Conservation (phyloP, 805 yeast species). For the Candida tammaniensis region DNA sequence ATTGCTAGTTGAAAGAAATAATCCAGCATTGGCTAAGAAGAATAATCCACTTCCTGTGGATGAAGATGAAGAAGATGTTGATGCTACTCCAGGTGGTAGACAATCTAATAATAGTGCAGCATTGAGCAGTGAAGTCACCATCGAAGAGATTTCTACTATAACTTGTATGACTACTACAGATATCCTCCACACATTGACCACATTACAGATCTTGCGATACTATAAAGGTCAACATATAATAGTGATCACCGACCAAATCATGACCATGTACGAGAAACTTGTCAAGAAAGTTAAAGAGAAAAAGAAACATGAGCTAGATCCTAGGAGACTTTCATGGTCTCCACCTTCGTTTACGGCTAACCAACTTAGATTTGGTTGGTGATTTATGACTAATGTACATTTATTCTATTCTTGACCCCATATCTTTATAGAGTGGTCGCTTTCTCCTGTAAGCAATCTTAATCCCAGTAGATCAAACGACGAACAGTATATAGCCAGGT, state of each 20-base stretch:
- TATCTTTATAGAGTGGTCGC: constrained; percentile 81
- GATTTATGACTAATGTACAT: constrained; percentile 13
- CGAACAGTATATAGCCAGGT: constrained; percentile 67
- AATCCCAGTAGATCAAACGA: constrained; percentile 77
- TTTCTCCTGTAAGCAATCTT: constrained; percentile 80
- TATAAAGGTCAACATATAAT: constrained; percentile 93
- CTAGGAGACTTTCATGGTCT: constrained; percentile 76
- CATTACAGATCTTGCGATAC: constrained; percentile 83
- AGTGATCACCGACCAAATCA: constrained; percentile 79
- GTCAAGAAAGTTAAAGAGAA: constrained; percentile 52
- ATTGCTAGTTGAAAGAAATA: constrained; percentile 59
- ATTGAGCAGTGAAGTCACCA: constrained; percentile 54
- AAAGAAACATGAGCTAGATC: constrained; percentile 73
- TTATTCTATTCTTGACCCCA: constrained; percentile 42
- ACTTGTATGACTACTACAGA: constrained; percentile 97
- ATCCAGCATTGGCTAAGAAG: constrained; percentile 34
- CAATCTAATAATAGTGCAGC: constrained; percentile 4
- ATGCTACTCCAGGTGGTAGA: constrained; percentile 19
- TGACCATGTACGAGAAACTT: constrained; percentile 69
- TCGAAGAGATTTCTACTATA: constrained; percentile 82
- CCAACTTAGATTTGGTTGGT: constrained; percentile 95
- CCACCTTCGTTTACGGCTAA: constrained; percentile 97
- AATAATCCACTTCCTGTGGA: constrained; percentile 33
- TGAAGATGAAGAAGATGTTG: constrained; percentile 30
- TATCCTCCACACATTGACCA: constrained; percentile 88